Conservation (phyloP, 2,329 filamentous ascomycete genomes). For the Diplodia sapinea region DNA sequence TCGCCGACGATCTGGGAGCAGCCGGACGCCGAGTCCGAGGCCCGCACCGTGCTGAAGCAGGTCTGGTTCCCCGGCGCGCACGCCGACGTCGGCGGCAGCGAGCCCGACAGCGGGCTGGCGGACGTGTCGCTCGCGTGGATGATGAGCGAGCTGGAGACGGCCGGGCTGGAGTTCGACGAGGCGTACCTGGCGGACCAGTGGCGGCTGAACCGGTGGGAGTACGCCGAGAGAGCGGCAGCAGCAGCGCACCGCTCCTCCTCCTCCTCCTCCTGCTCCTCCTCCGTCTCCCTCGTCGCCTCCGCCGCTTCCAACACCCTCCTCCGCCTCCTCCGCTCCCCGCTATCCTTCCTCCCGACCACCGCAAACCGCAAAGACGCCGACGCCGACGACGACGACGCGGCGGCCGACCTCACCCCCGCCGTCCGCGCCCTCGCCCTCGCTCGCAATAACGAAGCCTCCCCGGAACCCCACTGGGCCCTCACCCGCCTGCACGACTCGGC, state of each 20-base stretch:
- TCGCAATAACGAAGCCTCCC: too few relatives aligned
- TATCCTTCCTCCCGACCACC: not conserved
- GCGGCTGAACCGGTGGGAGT: not conserved
- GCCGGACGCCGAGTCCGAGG: not conserved
- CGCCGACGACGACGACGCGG: not conserved
- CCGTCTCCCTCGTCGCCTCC: not conserved
- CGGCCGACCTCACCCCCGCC: not conserved
- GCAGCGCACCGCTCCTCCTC: not conserved
- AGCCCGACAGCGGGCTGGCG: slow-evolving; percentile 55
- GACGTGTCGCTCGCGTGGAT: slow-evolving; percentile 64
- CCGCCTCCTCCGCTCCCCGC: not conserved
- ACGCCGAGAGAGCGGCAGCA: not conserved
- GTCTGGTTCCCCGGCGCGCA: slow-evolving; percentile 58
- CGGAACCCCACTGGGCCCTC: slow-evolving; percentile 31
- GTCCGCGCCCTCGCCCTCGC: not conserved
- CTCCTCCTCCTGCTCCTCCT: not conserved
- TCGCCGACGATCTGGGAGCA: slow-evolving; percentile 62
- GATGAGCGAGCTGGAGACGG: slow-evolving; percentile 57
- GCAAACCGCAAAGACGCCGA: not conserved
- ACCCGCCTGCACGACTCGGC: slow-evolving; percentile 33
- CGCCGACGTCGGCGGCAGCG: slow-evolving; percentile 56
- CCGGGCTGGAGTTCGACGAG: slow-evolving; percentile 55
- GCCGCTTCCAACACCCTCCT: not conserved
- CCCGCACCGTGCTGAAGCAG: slow-evolving; percentile 45
- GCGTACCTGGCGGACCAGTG: slow-evolving; percentile 46